Evolutionary conservation across 2,329 filamentous ascomycete species (phyloP).

Genomic region (Didymella arachidicola): DNA sequence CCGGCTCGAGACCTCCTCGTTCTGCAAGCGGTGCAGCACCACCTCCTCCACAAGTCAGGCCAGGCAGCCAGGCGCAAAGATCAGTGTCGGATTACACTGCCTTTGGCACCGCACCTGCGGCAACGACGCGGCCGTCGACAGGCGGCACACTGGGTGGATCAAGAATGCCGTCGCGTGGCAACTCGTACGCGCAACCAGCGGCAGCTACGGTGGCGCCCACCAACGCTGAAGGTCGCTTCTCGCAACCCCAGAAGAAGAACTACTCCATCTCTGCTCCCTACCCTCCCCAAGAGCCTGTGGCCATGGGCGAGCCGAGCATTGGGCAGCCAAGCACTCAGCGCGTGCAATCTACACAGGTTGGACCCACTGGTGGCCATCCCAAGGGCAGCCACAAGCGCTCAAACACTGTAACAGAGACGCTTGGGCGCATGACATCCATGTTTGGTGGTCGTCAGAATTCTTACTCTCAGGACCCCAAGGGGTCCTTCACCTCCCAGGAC

Average conservation of each 20-base stretch:
- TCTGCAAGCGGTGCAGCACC: conserved; percentile 30
- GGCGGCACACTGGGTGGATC: conserved; percentile 74
- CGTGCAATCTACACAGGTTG: conserved; percentile 59
- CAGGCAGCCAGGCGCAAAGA: conserved; percentile 59
- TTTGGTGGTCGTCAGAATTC: conserved; percentile 66
- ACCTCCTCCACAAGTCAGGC: conserved; percentile 47
- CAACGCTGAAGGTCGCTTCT: conserved; percentile 87
- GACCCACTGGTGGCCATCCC: conserved; percentile 26
- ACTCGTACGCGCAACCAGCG: conserved; percentile 85
- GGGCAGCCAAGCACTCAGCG: conserved; percentile 67
- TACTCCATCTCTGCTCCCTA: conserved; percentile 76
- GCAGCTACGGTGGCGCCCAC: conserved; percentile 87
- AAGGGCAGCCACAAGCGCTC: conserved; percentile 69
- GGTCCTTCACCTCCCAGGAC: conserved; percentile 54
- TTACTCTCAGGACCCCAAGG: conserved; percentile 41
- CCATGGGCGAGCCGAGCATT: conserved; percentile 57
- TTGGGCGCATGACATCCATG: conserved; percentile 82
- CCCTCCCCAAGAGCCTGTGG: conserved; percentile 56
- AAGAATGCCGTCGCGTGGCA: conserved; percentile 74
- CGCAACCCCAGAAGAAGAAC: conserved; percentile 73
- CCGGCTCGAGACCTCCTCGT: conserved; percentile 32
- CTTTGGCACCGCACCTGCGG: conserved; percentile 51
- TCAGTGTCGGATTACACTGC: conserved; percentile 58
- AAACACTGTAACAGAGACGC: conserved; percentile 72
- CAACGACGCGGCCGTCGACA: conserved; percentile 72